These are phyloP conservation scores for Yamadazyma sp. DNA, from an alignment of 1,139 yeast species.

Conservation along the genomic window DNA sequence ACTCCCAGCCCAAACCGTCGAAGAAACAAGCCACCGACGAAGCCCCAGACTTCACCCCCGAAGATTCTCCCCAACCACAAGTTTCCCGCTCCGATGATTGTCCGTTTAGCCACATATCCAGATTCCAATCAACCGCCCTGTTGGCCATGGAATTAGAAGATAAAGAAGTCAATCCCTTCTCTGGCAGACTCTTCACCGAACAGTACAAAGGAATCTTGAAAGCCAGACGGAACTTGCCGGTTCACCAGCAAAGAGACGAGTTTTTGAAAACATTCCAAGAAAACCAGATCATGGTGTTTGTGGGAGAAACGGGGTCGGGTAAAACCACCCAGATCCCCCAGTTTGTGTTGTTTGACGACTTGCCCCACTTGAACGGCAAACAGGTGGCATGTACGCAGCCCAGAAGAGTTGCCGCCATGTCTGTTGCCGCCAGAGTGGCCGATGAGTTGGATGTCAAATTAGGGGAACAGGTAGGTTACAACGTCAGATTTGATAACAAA, in stretches of 20 bases:
- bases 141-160: slow-evolving; percentile 68
- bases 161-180: slow-evolving; percentile 73
- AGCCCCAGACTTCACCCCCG: slow-evolving; percentile 5
- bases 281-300: slow-evolving; percentile 95
- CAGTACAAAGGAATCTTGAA: slow-evolving; percentile 77
- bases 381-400: slow-evolving; percentile 98
- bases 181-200: slow-evolving; percentile 58
- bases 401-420: slow-evolving; percentile 96
- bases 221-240: slow-evolving; percentile 84
- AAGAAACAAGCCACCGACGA: slow-evolving; percentile 10
- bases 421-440: slow-evolving; percentile 94
- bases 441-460: slow-evolving; percentile 91
- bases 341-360: slow-evolving; percentile 88
- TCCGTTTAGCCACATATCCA: slow-evolving; percentile 50
- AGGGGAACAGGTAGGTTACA: slow-evolving; percentile 93
- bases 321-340: slow-evolving; percentile 97
- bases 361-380: slow-evolving; percentile 76
- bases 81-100: too few relatives aligned
- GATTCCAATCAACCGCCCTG: slow-evolving; percentile 72
- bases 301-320: slow-evolving; percentile 99
- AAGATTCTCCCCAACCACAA: slow-evolving; percentile 1
- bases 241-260: slow-evolving; percentile 89
- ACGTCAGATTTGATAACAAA: slow-evolving; percentile 89
- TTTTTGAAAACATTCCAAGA: slow-evolving; percentile 79
- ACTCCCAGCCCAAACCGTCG: neutral